Base-by-base conservation (phyloP, 2,329 filamentous ascomycete genomes). In the Oidium heveae region DNA sequence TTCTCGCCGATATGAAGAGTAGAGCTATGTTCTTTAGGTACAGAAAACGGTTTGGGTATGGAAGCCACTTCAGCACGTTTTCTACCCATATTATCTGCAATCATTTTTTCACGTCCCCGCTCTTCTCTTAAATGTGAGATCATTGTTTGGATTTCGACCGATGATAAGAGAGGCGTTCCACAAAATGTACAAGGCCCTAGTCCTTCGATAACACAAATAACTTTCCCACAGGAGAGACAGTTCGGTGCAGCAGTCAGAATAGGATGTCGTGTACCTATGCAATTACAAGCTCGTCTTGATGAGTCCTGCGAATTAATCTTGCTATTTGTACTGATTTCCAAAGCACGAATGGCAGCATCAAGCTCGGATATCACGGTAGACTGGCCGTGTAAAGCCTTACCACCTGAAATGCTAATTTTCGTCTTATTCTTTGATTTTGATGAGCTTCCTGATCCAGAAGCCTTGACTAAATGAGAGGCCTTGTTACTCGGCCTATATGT, bases 151-250 rank as follows among this genome's bases (percentile, higher is more conserved):
- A 94, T 77, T 55, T 96, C 87, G 3, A 75, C 69, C 0, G 76
- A 66, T 33, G 74, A 80, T 8, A 98, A 70, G 0, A 98, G 71
- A 0, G 86, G 78, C 0, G 75, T 73, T 0, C 80, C 79, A 69
- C 91, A 98, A 64, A 85, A 95, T 0, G 89, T 95, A 66, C 91
- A 98, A 0, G 89, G 89, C 0, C 89, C 89, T 0, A 96, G 73
- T 0, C 91, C 91, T 67, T 98, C 88, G 63, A 91, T 88, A 24
- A 94, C 79, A 66, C 91, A 98, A 55, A 96, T 82, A 13, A 98
- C 86, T 66, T 96, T 96, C 56, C 91, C 91, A 62, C 91, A 98
- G 47, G 76, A 81, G 16, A 93, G 70, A 65, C 91, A 98, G 65
- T 96, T 98, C 0, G 91, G 91, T 0, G 88, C 87, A 0, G 89